phyloP scores from a whole-genome alignment of 2,329 filamentous ascomycete genomes.

The Cytospora paraplurivora region DNA sequence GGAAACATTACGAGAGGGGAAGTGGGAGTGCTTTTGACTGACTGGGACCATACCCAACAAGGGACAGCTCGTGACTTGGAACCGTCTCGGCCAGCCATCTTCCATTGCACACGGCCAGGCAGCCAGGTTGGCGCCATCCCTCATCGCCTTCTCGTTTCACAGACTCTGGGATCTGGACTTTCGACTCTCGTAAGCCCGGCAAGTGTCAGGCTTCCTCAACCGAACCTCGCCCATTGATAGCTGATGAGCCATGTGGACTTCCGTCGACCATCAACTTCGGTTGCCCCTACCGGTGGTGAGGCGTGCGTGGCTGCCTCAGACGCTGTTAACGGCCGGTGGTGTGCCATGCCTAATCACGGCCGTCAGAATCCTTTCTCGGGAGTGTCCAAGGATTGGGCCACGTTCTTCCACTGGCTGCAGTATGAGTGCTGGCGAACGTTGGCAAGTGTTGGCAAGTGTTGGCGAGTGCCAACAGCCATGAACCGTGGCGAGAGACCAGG shows the following conservation, averaged over 20 bases:
- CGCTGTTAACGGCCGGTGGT: conserved; percentile 9
- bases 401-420: conserved; percentile 7
- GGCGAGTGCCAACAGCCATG: conserved; percentile 1
- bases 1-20: background rate
- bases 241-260: background rate
- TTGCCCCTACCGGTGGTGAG: conserved; percentile 5
- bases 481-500: conserved; percentile 1
- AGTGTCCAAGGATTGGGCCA: conserved; percentile 12
- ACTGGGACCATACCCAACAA: background rate
- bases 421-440: conserved; percentile 1
- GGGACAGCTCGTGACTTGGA: background rate
- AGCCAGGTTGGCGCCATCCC: background rate
- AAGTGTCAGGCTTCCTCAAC: background rate
- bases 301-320: conserved; percentile 17
- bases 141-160: background rate
- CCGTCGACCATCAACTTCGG: background rate
- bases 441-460: conserved; percentile 4
- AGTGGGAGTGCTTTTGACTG: background rate
- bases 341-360: background rate
- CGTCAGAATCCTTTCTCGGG: background rate
- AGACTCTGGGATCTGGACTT: background rate
- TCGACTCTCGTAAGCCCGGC: background rate
- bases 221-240: background rate
- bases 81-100: background rate
- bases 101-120: background rate